These are phyloP conservation scores for Anthracocystis setariae DNA, from an alignment of 1,284 basidiomycete species.

Conservation along the genomic window DNA sequence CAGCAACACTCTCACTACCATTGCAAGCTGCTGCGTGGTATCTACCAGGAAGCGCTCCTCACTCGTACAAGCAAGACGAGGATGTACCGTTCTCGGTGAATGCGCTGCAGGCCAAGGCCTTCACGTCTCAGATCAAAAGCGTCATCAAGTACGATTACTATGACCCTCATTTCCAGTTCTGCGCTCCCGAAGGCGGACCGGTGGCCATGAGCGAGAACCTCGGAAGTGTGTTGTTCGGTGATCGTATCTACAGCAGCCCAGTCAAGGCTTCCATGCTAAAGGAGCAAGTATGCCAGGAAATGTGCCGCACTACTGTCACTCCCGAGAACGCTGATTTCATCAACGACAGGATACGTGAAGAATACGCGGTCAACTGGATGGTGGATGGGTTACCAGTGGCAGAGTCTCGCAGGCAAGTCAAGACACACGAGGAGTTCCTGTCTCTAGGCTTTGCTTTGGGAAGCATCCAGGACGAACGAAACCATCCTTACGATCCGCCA, in stretches of 20 bases:
- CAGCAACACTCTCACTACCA: slow-evolving; percentile 19
- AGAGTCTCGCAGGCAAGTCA: slow-evolving; percentile 44
- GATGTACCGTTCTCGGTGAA: slow-evolving; percentile 67
- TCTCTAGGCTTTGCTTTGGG: slow-evolving; percentile 69
- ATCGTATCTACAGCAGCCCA: slow-evolving; percentile 90
- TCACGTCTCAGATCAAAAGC: slow-evolving; percentile 59
- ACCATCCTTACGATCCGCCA: slow-evolving; percentile 58
- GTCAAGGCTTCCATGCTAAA: slow-evolving; percentile 83
- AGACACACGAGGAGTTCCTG: slow-evolving; percentile 73
- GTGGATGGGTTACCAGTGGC: slow-evolving; percentile 93
- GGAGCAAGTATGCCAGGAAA: slow-evolving; percentile 77
- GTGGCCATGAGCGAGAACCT: slow-evolving; percentile 85
- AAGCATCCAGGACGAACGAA: slow-evolving; percentile 67
- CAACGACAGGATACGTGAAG: slow-evolving; percentile 88
- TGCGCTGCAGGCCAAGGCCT: slow-evolving; percentile 65
- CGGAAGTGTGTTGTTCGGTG: slow-evolving; percentile 93
- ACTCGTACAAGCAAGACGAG: slow-evolving; percentile 65
- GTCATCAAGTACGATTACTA: slow-evolving; percentile 77
- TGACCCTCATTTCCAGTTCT: slow-evolving; percentile 85
- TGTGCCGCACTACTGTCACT: slow-evolving; percentile 78
- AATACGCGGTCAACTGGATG: slow-evolving; percentile 94
- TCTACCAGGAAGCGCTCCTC: slow-evolving; percentile 68
- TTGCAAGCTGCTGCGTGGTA: slow-evolving; percentile 60
- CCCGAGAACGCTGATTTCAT: slow-evolving; percentile 84
- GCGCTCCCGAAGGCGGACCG: slow-evolving; percentile 80